These are phyloP conservation scores for Penicillium canariense DNA, from an alignment of 495 filamentous ascomycete species.

Conservation along the genomic window DNA sequence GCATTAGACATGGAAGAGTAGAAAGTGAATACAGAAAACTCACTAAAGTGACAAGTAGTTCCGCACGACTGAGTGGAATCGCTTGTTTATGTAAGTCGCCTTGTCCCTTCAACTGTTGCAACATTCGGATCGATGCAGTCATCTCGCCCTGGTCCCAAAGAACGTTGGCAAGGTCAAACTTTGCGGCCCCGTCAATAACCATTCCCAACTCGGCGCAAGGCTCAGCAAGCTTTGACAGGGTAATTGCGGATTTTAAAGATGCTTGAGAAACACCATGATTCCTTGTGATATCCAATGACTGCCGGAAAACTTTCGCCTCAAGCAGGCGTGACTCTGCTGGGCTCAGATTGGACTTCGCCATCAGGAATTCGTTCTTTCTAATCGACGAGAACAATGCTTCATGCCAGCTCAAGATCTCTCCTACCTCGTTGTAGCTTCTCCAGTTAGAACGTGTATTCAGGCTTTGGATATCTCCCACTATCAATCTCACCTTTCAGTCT, in stretches of 20 bases:
- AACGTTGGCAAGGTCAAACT: slow-evolving; percentile 79
- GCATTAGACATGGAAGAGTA: slow-evolving; percentile 16
- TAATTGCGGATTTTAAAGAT: slow-evolving; percentile 77
- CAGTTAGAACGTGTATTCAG: slow-evolving; percentile 12
- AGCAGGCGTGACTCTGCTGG: slow-evolving; percentile 62
- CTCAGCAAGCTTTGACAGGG: slow-evolving; percentile 68
- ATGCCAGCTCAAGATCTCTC: slow-evolving; percentile 75
- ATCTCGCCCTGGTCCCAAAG: slow-evolving; percentile 95
- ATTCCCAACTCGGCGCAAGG: slow-evolving; percentile 66
- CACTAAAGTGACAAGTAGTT: slow-evolving; percentile 82
- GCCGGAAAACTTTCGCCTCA: slow-evolving; percentile 70
- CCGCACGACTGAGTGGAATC: slow-evolving; percentile 69
- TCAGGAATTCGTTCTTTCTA: slow-evolving; percentile 62
- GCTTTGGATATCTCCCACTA: slow-evolving; percentile 19
- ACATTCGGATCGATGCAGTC: slow-evolving; percentile 84
- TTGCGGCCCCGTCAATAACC: slow-evolving; percentile 69
- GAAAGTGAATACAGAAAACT: slow-evolving; percentile 14
- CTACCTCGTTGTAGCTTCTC: slow-evolving; percentile 75
- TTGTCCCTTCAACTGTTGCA: slow-evolving; percentile 66
- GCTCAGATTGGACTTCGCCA: slow-evolving; percentile 52
- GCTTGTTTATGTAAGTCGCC: slow-evolving; percentile 66
- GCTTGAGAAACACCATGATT: slow-evolving; percentile 80
- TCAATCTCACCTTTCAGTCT: slow-evolving; percentile 60
- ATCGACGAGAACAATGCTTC: slow-evolving; percentile 81
- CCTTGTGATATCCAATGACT: slow-evolving; percentile 70